Conservation (phyloP, 805 yeast genomes). For the Ogataea corticis region DNA sequence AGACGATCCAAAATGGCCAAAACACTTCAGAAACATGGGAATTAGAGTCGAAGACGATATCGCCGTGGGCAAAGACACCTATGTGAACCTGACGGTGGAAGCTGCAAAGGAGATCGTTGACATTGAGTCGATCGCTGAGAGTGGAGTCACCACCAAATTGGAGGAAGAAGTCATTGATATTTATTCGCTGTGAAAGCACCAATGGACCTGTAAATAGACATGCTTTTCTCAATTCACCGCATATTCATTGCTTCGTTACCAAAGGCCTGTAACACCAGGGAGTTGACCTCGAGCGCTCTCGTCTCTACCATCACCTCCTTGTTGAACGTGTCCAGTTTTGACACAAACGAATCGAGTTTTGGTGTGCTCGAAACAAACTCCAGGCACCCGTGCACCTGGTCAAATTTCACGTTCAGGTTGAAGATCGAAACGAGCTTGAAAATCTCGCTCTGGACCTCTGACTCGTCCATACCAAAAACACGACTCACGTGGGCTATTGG, state of each 20-base stretch:
- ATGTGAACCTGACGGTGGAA: conserved; percentile 67
- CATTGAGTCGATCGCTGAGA: conserved; percentile 64
- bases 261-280: conserved; percentile 16
- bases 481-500: conserved; percentile 21
- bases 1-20: conserved; percentile 67
- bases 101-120: conserved; percentile 86
- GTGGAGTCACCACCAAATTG: conserved; percentile 53
- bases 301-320: conserved; percentile 16
- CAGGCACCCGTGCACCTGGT: conserved; percentile 16
- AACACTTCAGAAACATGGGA: conserved; percentile 82
- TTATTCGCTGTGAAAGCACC: conserved; percentile 17
- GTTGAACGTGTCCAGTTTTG: conserved; percentile 11
- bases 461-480: conserved; percentile 21
- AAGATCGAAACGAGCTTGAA: conserved; percentile 23
- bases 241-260: conserved; percentile 1
- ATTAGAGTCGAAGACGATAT: conserved; percentile 94
- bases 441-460: conserved; percentile 19
- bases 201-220: conserved; percentile 1
- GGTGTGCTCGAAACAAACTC: conserved; percentile 9
- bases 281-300: conserved; percentile 21
- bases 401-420: conserved; percentile 28
- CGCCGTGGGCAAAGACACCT: conserved; percentile 65
- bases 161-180: conserved; percentile 42
- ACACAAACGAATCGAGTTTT: not conserved
- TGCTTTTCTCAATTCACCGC: not conserved